A percentile compares a stretch with the other conserved stretches of the same genome.
Evolutionary conservation across 441 rosid species (phyloP).

Genomic region (Erysimum cheiri): DNA sequence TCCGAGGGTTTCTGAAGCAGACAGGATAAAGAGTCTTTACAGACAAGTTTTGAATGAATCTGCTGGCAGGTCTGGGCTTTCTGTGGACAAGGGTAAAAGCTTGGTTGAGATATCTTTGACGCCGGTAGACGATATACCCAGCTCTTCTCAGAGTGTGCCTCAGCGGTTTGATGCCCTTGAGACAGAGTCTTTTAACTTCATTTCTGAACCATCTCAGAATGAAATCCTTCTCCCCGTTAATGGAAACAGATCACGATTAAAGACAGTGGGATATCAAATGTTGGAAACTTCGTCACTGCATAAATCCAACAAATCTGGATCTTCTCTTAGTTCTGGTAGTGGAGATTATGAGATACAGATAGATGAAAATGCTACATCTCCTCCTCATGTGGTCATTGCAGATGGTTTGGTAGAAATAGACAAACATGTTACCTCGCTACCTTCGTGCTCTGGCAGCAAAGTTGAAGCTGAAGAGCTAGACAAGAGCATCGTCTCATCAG

Average conservation of each 20-base stretch:
- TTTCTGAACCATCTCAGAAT: slow-evolving; percentile 44
- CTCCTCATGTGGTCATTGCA: slow-evolving; percentile 3
- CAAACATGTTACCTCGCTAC: slow-evolving; percentile 42
- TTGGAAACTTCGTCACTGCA: slow-evolving; percentile 42
- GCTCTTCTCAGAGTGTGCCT: slow-evolving; percentile 50
- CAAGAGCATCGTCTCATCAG: slow-evolving; percentile 33
- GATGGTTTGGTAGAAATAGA: slow-evolving; percentile 32
- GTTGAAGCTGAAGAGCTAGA: slow-evolving; percentile 32
- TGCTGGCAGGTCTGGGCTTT: slow-evolving; percentile 48
- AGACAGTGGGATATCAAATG: slow-evolving; percentile 20
- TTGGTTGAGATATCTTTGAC: slow-evolving; percentile 62
- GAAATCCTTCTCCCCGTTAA: background rate
- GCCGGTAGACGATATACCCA: slow-evolving; percentile 55
- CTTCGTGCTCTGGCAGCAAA: slow-evolving; percentile 18
- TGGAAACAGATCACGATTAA: slow-evolving; percentile 45
- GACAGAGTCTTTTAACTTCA: slow-evolving; percentile 43
- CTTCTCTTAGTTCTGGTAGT: slow-evolving; percentile 46
- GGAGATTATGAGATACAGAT: slow-evolving; percentile 42
- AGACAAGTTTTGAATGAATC: slow-evolving; percentile 69
- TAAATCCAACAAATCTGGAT: slow-evolving; percentile 47
- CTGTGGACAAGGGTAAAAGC: slow-evolving; percentile 53
- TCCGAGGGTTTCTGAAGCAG: slow-evolving; percentile 81
- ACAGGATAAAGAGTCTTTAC: slow-evolving; percentile 78
- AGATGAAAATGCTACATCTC: slow-evolving; percentile 32
- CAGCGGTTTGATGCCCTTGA: slow-evolving; percentile 35